Conservation (phyloP, 31 red algal genomes). For the Asparagopsis taxiformis region DNA sequence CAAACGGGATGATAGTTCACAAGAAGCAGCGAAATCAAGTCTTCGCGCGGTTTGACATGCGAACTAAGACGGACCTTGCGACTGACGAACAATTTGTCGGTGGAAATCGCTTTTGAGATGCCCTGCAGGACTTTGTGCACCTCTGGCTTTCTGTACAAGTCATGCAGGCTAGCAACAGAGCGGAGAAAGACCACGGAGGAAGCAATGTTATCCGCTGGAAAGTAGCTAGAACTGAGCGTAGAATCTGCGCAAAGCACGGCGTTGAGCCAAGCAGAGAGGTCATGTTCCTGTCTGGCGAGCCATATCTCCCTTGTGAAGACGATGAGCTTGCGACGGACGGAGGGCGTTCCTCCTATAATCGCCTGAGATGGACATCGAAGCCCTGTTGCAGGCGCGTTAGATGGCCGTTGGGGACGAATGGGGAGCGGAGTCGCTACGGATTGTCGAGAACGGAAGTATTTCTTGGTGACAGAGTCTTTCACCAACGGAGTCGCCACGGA, state of each 20-base stretch:
- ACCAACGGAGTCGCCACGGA: background rate
- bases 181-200: slow-evolving; percentile 8
- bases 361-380: slow-evolving; percentile 4
- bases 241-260: slow-evolving; percentile 32
- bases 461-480: slow-evolving; percentile 5
- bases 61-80: slow-evolving; percentile 1
- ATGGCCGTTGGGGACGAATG: background rate
- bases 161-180: slow-evolving; percentile 7
- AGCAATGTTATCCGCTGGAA: background rate
- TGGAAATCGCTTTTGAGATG: slow-evolving; percentile 4
- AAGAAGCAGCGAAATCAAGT: slow-evolving; percentile 11
- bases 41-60: background rate
- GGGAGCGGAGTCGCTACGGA: background rate
- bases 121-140: background rate
- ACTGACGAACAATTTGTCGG: slow-evolving; percentile 8
- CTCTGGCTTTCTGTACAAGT: slow-evolving; percentile 8
- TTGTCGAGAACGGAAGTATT: background rate
- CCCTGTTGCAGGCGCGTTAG: background rate
- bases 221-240: slow-evolving; percentile 2
- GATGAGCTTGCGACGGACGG: slow-evolving; percentile 11
- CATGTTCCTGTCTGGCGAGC: slow-evolving; percentile 10
- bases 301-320: slow-evolving; percentile 7
- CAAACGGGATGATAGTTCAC: slow-evolving; percentile 33
- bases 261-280: slow-evolving; percentile 63
- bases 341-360: slow-evolving; percentile 35